These are phyloP conservation scores for Omphalotus guepiniiformis DNA, from an alignment of 768 basidiomycete genomes.

Conservation along the genomic window DNA sequence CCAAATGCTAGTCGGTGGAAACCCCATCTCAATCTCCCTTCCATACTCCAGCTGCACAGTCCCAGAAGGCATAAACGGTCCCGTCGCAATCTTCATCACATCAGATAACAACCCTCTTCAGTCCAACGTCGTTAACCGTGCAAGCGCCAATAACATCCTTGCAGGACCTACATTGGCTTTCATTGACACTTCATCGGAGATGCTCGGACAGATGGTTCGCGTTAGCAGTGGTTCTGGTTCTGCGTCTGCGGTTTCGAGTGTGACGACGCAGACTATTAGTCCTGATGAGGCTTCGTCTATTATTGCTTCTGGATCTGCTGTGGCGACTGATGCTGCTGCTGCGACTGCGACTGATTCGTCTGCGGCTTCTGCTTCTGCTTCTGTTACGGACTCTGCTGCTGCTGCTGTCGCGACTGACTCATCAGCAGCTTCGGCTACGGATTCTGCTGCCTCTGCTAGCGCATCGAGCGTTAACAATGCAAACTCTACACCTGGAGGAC, in stretches of 20 bases:
- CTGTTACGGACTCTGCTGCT: conserved; percentile 16
- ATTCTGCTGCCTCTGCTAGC: conserved; percentile 17
- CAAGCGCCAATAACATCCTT: conserved; percentile 42
- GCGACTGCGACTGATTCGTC: conserved; percentile 17
- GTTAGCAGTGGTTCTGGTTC: conserved; percentile 17
- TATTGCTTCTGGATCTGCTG: conserved; percentile 21
- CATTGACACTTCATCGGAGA: conserved; percentile 56
- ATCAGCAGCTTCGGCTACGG: conserved; percentile 15
- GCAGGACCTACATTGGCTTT: conserved; percentile 72
- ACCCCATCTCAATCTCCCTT: conserved; percentile 49
- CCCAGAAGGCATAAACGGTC: conserved; percentile 66
- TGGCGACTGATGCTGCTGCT: conserved; percentile 15
- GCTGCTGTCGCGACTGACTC: conserved; percentile 19
- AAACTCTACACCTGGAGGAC: conserved; percentile 25
- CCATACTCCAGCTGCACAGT: conserved; percentile 60
- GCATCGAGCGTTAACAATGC: conserved; percentile 15
- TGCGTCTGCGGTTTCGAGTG: conserved; percentile 18
- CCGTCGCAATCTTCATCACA: conserved; percentile 71
- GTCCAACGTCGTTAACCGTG: conserved; percentile 57
- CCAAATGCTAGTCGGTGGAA: conserved; percentile 72
- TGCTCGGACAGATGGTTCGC: conserved; percentile 44
- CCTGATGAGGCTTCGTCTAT: conserved; percentile 34
- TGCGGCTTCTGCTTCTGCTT: conserved; percentile 16
- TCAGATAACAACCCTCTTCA: conserved; percentile 56
- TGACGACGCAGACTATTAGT: conserved; percentile 25